phyloP scores from a whole-genome alignment of 208 protist species.

The Wallacemonas sp. region DNA sequence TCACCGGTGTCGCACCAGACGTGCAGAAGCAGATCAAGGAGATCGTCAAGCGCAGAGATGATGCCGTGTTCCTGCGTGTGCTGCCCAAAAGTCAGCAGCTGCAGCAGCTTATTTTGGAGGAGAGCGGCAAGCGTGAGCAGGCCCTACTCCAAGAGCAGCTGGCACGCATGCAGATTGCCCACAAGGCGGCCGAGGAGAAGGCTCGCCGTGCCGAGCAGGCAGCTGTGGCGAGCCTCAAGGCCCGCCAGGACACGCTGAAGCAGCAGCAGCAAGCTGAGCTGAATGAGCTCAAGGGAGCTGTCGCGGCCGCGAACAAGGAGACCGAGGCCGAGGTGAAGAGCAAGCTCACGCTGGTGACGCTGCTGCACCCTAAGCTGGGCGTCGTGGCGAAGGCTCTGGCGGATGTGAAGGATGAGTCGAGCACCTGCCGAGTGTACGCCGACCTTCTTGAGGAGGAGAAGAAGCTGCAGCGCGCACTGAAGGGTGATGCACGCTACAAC shows the following conservation, averaged over 20 bases:
- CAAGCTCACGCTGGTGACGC: constrained; percentile 31
- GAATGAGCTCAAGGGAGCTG: constrained; percentile 25
- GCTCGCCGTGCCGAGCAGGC: constrained; percentile 40
- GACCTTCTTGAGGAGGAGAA: constrained; percentile 71
- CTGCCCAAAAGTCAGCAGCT: constrained; percentile 66
- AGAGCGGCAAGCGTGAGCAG: constrained; percentile 42
- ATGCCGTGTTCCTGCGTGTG: constrained; percentile 43
- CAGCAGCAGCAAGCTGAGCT: constrained; percentile 57
- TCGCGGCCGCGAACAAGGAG: constrained; percentile 25
- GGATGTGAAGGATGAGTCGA: constrained; percentile 39
- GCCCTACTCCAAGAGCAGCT: constrained; percentile 42
- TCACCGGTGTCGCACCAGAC: constrained; percentile 32
- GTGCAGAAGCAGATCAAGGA: constrained; percentile 63
- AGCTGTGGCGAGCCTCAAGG: constrained; percentile 16
- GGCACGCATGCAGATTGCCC: constrained; percentile 30
- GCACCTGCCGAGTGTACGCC: constrained; percentile 42
- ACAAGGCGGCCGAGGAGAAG: constrained; percentile 53
- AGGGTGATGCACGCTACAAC: constrained; percentile 49
- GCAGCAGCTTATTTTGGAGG: constrained; percentile 44
- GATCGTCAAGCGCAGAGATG: constrained; percentile 36
- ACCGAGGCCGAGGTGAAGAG: constrained; percentile 57
- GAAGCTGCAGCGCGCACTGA: constrained; percentile 49
- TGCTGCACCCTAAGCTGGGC: constrained; percentile 57
- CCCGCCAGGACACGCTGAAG: constrained; percentile 47
- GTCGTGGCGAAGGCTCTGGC: constrained; percentile 36